Evolutionary conservation across 805 yeast species (phyloP).

Genomic region (Candida ficus): DNA sequence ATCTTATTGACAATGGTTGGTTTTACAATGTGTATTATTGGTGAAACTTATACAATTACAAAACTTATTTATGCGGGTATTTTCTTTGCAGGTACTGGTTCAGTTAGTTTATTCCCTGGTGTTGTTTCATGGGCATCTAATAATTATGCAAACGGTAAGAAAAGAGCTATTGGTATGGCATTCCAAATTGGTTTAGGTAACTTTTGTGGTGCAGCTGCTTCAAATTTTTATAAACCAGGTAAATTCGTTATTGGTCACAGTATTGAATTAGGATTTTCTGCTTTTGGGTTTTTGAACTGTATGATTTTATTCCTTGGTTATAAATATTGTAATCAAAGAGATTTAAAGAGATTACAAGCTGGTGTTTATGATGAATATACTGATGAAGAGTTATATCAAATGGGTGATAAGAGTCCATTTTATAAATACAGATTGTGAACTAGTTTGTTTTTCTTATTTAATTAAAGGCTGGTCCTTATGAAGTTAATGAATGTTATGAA

Average conservation of each 20-base stretch:
- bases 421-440: conserved; percentile 28
- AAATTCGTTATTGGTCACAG: conserved; percentile 28
- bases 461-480: no score
- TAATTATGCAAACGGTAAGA: conserved; percentile 31
- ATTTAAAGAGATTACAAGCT: conserved; percentile 23
- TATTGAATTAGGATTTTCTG: conserved; percentile 17
- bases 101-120: conserved; percentile 29
- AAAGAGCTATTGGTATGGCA: conserved; percentile 35
- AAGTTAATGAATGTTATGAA: no score
- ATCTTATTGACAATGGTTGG: conserved; percentile 29
- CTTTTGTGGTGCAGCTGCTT: conserved; percentile 32
- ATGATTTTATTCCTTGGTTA: conserved; percentile 19
- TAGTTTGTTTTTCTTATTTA: no score
- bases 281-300: conserved; percentile 32
- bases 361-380: conserved; percentile 29
- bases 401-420: conserved; percentile 41
- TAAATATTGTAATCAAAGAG: conserved; percentile 22
- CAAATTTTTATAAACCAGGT: conserved; percentile 31
- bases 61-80: conserved; percentile 28
- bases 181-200: conserved; percentile 36
- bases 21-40: conserved; percentile 26
- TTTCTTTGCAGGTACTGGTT: conserved; percentile 28
- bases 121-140: conserved; percentile 31
- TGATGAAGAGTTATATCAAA: conserved; percentile 26
- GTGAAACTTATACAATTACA: conserved; percentile 22